Evolutionary conservation across 2,329 filamentous ascomycete genomes (phyloP).

Genomic region (Corniculantispora saksenae): DNA sequence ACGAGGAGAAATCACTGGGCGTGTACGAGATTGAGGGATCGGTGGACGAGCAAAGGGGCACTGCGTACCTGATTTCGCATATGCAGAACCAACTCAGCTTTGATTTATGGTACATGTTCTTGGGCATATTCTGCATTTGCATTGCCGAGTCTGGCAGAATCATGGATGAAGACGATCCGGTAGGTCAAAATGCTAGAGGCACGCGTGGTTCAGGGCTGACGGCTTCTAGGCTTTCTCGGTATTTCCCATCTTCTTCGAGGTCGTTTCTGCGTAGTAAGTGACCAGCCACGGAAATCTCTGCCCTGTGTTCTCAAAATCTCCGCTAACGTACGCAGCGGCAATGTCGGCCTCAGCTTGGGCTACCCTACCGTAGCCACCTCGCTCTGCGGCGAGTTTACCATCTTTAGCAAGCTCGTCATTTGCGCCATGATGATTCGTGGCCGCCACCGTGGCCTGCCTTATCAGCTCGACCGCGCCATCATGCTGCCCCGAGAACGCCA

Average conservation of each 20-base stretch:
- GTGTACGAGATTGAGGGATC: slow-evolving; percentile 48
- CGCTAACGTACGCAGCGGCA: slow-evolving; percentile 31
- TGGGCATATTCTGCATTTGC: slow-evolving; percentile 39
- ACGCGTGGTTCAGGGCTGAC: not conserved
- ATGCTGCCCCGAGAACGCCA: slow-evolving; percentile 28
- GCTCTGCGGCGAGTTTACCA: slow-evolving; percentile 33
- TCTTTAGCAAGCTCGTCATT: slow-evolving; percentile 38
- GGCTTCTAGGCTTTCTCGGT: slow-evolving; percentile 29
- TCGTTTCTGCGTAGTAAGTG: slow-evolving; percentile 36
- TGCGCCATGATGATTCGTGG: slow-evolving; percentile 41
- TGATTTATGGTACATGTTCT: slow-evolving; percentile 44
- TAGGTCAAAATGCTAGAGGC: slow-evolving; percentile 14
- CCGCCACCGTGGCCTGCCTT: slow-evolving; percentile 37
- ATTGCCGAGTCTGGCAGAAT: slow-evolving; percentile 29
- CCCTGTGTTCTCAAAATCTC: not conserved
- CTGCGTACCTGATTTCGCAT: slow-evolving; percentile 35
- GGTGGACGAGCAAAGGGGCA: slow-evolving; percentile 31
- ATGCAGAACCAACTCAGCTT: slow-evolving; percentile 42
- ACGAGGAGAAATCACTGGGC: slow-evolving; percentile 62
- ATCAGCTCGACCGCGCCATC: slow-evolving; percentile 37
- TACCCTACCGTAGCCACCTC: slow-evolving; percentile 33
- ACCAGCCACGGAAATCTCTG: too few relatives aligned
- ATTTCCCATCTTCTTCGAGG: slow-evolving; percentile 37
- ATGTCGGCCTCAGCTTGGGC: slow-evolving; percentile 38
- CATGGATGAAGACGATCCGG: slow-evolving; percentile 28